Evolutionary conservation across 2,329 filamentous ascomycete genomes (phyloP), one percentile per base, ranked within the genome.

Genomic region (Emydomyces testavorans): DNA sequence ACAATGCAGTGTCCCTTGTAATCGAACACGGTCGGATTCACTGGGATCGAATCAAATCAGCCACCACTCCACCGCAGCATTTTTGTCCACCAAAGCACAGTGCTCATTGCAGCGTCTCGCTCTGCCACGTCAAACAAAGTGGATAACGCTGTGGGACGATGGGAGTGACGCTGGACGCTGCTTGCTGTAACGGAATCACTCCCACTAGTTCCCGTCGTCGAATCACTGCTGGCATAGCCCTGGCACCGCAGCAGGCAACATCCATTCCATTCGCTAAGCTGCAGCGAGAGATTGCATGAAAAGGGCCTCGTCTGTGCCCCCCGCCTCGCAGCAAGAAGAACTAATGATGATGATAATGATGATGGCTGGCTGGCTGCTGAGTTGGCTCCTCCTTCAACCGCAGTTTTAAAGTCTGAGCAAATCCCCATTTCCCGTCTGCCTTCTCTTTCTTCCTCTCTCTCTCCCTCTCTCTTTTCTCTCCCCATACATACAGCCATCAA

Each of bases 401-500:
- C 39, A 48, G 51, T 53, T n/a, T n/a, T 53, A 53, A 53, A 53
- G 49, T 32, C 42, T 46, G 49, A 16, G 28, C 49, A 47, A 49
- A 46, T 49, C 49, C 51, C 51, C 28, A 34, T 51, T 43, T 49
- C 49, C 36, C 37, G 6, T 21, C 36, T 23, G 32, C 11, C n/a
- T 20, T 46, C 28, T 20, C 31, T 29, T 23, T 43, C 34, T 45
- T 20, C 40, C 49, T 39, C 29, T 18, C 46, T 44, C 20, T 37
- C 38, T 46, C n/a, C 6, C 42, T 37, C 37, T n/a, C 45, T 40
- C 18, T 38, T 37, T 50, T 11, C 5, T 40, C 29, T 31, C 23
- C 18, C 26, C 36, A 40, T 28, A 43, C 38, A 47, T 42, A 18
- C 38, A 32, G 11, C 37, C 20, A 28, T 31, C 34, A 35, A 29